Evolutionary conservation across 1,284 basidiomycete species (phyloP).

Genomic region (Ustilago cynodontis): DNA sequence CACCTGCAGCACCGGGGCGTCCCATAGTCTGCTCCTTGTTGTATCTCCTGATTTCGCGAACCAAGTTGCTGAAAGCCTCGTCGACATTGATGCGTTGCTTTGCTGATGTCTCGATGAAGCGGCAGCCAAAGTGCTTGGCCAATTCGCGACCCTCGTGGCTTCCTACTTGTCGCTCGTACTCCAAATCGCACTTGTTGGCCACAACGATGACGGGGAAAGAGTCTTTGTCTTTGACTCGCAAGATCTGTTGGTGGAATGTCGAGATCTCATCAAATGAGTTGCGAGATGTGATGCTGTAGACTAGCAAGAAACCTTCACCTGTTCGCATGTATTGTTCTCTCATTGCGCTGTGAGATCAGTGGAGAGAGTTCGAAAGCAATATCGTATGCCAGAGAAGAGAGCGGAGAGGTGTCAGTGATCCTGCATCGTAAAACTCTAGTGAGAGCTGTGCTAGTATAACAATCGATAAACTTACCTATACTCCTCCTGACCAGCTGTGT

Average conservation of each 20-base stretch:
- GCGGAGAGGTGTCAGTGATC: background rate
- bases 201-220: slow-evolving; percentile 96
- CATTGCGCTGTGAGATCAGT: slow-evolving; percentile 81
- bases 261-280: slow-evolving; percentile 97
- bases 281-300: slow-evolving; percentile 97
- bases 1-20: slow-evolving; percentile 63
- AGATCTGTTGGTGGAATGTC: slow-evolving; percentile 94
- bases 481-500: slow-evolving; percentile 99
- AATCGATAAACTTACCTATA: slow-evolving; percentile 79
- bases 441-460: background rate
- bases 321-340: slow-evolving; percentile 97
- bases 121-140: slow-evolving; percentile 95
- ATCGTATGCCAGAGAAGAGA: too few species aligned
- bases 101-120: slow-evolving; percentile 98
- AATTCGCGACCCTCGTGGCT: slow-evolving; percentile 98
- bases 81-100: slow-evolving; percentile 99
- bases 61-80: slow-evolving; percentile 96
- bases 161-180: slow-evolving; percentile 96
- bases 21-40: slow-evolving; percentile 75
- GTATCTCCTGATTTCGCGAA: slow-evolving; percentile 94
- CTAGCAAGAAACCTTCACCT: slow-evolving; percentile 97
- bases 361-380: background rate
- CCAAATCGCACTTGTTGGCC: slow-evolving; percentile 98
- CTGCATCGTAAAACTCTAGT: background rate
- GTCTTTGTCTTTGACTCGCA: slow-evolving; percentile 91